Evolutionary conservation across 1,284 basidiomycete genomes (phyloP).

Genomic region (Melampsora larici-populina): DNA sequence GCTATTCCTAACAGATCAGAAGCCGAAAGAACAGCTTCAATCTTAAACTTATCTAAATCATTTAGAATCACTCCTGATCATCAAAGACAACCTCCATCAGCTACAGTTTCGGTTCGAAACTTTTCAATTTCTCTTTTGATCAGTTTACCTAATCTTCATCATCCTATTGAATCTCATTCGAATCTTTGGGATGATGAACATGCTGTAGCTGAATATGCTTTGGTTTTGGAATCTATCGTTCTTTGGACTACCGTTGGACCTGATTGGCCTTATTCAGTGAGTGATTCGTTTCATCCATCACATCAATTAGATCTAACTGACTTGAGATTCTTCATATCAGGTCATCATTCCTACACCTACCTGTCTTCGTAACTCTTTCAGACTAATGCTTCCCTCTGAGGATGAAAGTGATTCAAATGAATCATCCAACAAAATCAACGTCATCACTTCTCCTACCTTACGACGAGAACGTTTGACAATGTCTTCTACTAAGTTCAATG

Average conservation of each 20-base stretch:
- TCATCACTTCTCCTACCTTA: conserved; percentile 33
- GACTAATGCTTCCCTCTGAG: conserved; percentile 13
- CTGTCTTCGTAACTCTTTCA: conserved; percentile 33
- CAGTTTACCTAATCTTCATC: not conserved
- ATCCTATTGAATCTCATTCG: not conserved
- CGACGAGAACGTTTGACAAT: conserved; percentile 19
- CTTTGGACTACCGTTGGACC: conserved; percentile 29
- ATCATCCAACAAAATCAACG: not conserved
- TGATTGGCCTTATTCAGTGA: conserved; percentile 41
- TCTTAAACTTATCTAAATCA: conserved; percentile 36
- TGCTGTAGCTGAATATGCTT: conserved; percentile 28
- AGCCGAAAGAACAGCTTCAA: conserved; percentile 15
- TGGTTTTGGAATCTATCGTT: conserved; percentile 34
- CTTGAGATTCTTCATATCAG: conserved; percentile 13
- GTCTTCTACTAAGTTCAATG: conserved; percentile 7
- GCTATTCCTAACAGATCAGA: conserved; percentile 12
- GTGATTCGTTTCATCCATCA: too few species aligned
- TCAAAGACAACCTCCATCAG: not conserved
- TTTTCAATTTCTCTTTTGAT: conserved; percentile 32
- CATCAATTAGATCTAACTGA: too few species aligned
- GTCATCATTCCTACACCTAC: conserved; percentile 38
- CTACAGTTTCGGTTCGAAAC: conserved; percentile 34
- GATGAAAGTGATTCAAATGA: not conserved
- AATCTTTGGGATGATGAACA: not conserved
- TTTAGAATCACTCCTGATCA: not conserved